Conservation (phyloP, 306 rosid genomes). For the Citrullus amarus region DNA sequence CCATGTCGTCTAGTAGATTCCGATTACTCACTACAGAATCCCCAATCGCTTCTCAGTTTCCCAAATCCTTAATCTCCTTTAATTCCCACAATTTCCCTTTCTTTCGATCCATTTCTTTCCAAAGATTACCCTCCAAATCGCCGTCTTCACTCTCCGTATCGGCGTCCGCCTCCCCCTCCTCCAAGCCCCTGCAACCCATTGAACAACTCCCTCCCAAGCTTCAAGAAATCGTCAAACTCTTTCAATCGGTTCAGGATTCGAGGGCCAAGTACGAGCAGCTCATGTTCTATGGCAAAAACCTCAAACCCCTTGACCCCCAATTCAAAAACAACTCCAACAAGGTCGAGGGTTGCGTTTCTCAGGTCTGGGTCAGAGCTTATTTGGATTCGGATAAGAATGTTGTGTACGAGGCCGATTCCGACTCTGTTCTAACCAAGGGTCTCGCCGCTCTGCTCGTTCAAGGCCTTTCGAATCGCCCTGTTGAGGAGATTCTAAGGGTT, state of each 20-base stretch:
- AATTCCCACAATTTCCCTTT: constrained; percentile 13
- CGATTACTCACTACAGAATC: constrained; percentile 40
- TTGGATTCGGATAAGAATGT: constrained; percentile 51
- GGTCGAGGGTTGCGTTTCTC: constrained; percentile 94
- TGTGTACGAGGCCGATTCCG: constrained; percentile 82
- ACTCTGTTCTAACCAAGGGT: constrained; percentile 75
- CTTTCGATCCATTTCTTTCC: constrained; percentile 48
- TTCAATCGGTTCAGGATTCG: constrained; percentile 71
- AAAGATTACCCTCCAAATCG: constrained; percentile 30
- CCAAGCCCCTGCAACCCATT: constrained; percentile 47
- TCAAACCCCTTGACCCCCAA: constrained; percentile 53
- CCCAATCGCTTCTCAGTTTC: constrained; percentile 5
- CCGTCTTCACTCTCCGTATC: constrained; percentile 12
- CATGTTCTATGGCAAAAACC: constrained; percentile 77
- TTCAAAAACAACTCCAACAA: constrained; percentile 66
- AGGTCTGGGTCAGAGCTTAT: constrained; percentile 96
- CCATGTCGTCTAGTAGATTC: constrained; percentile 33
- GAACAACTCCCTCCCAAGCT: constrained; percentile 96
- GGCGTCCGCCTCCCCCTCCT: constrained; percentile 21
- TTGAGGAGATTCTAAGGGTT: constrained; percentile 41
- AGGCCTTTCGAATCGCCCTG: constrained; percentile 70
- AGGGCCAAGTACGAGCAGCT: constrained; percentile 83
- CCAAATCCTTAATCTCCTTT: constrained; percentile 4
- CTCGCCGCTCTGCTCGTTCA: constrained; percentile 80
- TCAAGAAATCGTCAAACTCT: constrained; percentile 68